Base-by-base conservation (phyloP, 495 filamentous ascomycete species). In the Hypomontagnella monticulosa region DNA sequence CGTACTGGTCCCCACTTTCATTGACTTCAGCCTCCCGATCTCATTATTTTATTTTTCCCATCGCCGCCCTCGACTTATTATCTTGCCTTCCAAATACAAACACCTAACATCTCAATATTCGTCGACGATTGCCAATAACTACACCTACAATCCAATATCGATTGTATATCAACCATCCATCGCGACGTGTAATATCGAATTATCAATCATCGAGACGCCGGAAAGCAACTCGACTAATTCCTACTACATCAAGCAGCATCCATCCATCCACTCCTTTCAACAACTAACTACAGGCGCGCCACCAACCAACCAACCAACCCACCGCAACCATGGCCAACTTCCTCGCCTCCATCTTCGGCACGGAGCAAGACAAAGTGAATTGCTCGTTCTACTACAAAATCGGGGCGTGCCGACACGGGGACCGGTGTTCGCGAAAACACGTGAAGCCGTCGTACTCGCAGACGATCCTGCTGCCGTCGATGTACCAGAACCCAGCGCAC, bases 401-500 rank as follows among this genome's bases (percentile, higher is more conserved):
- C 81, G 95, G 95, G 73, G 95, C 95, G 44, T 99, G 95, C 81
- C 89, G 95, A 38, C 95, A 99, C 83, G 96, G 95, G 71, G 95
- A 99, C 82, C 92, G 95, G 66, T 99, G 95, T 83, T 93, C 90
- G 20, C 89, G 95, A 52, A 99, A 99, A 78, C 95, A 99, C 78
- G 95, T 99, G 80, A 99, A 99, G 82, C 95, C 95, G 8, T 97
- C 93, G 6, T 99, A 99, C 85, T 90, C 86, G 36, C 95, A 99
- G 75, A 99, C 95, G 18, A 91, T 99, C 80, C 91, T 99, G 56
- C 91, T 99, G 70, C 95, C 95, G 12, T 97, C 97, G 81, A 90
- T 99, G 71, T 99, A 99, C 84, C 95, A 99, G 76, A 99, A 99
- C 83, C 95, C 95, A 6, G 92, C 93, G 69, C 97, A 96, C 85